Conservation (phyloP, 495 filamentous ascomycete species). For the Xylaria sp. region DNA sequence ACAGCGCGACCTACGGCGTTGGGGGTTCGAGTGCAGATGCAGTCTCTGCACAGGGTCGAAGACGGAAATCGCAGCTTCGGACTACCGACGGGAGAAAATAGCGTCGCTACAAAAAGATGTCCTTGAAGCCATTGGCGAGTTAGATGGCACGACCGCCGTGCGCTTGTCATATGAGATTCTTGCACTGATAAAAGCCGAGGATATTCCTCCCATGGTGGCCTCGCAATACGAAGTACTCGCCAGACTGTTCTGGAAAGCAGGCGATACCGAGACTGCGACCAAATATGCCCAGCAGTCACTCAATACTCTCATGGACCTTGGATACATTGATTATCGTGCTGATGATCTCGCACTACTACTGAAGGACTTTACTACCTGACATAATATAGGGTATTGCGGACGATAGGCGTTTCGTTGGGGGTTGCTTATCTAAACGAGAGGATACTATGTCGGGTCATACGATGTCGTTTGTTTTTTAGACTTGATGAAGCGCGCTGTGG, state of each 20-base stretch:
- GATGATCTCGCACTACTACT: constrained; percentile 26
- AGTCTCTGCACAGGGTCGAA: constrained; percentile 43
- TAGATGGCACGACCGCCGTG: constrained; percentile 46
- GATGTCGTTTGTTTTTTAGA: background rate
- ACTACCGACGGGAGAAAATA: constrained; percentile 45
- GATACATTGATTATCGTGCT: constrained; percentile 33
- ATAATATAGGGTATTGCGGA: background rate
- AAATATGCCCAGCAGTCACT: constrained; percentile 48
- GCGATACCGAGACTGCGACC: constrained; percentile 45
- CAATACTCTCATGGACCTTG: constrained; percentile 42
- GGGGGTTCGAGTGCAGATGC: constrained; percentile 51
- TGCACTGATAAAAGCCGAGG: constrained; percentile 41
- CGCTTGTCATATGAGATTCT: constrained; percentile 42
- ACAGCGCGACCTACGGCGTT: constrained; percentile 37
- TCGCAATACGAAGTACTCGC: constrained; percentile 52
- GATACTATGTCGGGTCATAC: too few relatives aligned
- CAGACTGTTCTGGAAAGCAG: constrained; percentile 45
- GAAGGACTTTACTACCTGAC: constrained; percentile 30
- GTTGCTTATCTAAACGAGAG: background rate
- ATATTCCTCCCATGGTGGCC: constrained; percentile 42
- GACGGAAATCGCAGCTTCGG: constrained; percentile 41
- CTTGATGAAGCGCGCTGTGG: background rate
- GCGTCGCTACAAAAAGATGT: constrained; percentile 41
- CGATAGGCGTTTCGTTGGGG: background rate
- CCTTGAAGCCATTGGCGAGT: constrained; percentile 40